These are phyloP conservation scores for Ascocoryne sarcoides DNA, from an alignment of 2,329 filamentous ascomycete species.

Conservation along the genomic window DNA sequence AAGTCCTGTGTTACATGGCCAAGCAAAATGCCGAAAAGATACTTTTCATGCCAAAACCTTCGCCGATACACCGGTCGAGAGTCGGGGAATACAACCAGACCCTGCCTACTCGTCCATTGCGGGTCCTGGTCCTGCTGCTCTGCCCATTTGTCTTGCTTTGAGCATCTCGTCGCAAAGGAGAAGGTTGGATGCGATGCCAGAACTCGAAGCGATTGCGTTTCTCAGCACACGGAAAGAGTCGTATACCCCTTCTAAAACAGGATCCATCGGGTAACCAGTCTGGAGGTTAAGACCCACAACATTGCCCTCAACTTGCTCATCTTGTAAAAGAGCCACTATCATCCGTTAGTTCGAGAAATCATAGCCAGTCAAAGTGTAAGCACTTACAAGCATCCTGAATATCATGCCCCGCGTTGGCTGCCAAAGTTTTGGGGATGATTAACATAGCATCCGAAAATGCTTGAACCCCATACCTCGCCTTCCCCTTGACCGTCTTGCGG, in stretches of 20 bases:
- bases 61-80: not conserved
- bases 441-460: slow-evolving; percentile 93
- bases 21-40: slow-evolving; percentile 8
- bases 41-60: slow-evolving; percentile 6
- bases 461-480: slow-evolving; percentile 90
- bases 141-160: slow-evolving; percentile 93
- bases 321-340: slow-evolving; percentile 74
- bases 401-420: slow-evolving; percentile 91
- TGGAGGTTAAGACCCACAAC: slow-evolving; percentile 78
- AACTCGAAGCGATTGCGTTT: slow-evolving; percentile 88
- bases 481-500: slow-evolving; percentile 87
- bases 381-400: slow-evolving; percentile 86
- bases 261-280: slow-evolving; percentile 91
- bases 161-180: slow-evolving; percentile 93
- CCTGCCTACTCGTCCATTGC: slow-evolving; percentile 50
- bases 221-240: slow-evolving; percentile 93
- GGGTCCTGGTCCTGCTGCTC: slow-evolving; percentile 51
- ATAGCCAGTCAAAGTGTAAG: not conserved
- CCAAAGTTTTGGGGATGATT: slow-evolving; percentile 94
- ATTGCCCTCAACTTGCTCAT: slow-evolving; percentile 77
- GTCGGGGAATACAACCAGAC: not conserved
- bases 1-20: slow-evolving; percentile 13
- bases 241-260: slow-evolving; percentile 82
- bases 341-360: slow-evolving; percentile 14
- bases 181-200: slow-evolving; percentile 91